phyloP scores from a whole-genome alignment of 345 rosid species.

The Corchorus olitorius region DNA sequence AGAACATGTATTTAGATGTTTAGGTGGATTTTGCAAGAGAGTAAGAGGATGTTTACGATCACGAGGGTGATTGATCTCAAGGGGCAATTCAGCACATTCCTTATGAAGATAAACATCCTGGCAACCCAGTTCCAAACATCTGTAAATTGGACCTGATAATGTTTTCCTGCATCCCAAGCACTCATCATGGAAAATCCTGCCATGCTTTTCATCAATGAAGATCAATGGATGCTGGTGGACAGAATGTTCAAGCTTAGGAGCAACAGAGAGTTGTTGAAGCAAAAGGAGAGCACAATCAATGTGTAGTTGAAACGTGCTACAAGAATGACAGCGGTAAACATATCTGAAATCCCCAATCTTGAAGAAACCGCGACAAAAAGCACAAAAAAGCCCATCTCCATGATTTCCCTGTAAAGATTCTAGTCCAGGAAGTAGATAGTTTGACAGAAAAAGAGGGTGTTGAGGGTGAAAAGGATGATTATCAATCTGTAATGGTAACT shows the following conservation, averaged over 20 bases:
- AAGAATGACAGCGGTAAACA: not conserved
- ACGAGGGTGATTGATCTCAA: not conserved
- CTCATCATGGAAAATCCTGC: not conserved
- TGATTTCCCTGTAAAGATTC: no score
- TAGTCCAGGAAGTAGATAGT: no score
- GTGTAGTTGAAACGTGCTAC: not conserved
- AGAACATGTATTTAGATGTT: not conserved
- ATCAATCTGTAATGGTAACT: no score
- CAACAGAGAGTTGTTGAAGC: no score
- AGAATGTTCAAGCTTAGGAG: not conserved
- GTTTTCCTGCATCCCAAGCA: not conserved
- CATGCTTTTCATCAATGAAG: not conserved
- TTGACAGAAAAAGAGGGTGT: no score
- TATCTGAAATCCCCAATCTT: no score
- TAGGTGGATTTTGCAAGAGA: not conserved
- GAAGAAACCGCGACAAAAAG: no score
- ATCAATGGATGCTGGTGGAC: not conserved
- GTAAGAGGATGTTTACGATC: not conserved
- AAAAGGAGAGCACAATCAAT: not conserved
- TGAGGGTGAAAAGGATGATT: no score
- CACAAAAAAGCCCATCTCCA: no score
- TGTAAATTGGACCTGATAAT: not conserved
- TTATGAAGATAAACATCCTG: not conserved
- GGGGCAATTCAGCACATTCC: not conserved
- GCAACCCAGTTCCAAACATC: not conserved